phyloP scores from a whole-genome alignment of 176 grass and related monocot genomes.

The Chrysopogon serrulatus region DNA sequence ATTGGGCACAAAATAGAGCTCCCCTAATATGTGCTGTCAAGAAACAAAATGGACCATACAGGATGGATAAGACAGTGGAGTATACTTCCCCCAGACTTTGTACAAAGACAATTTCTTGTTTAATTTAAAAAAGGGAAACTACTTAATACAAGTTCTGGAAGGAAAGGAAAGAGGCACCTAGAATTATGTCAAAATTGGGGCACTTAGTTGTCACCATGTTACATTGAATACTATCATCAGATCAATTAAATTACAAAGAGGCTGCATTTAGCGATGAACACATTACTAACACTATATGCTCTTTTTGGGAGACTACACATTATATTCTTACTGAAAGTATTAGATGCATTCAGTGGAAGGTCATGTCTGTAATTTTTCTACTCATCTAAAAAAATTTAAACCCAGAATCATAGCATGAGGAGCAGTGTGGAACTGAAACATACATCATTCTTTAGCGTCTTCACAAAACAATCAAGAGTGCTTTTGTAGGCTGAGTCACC shows the following conservation, averaged over 20 bases:
- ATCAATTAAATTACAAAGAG: not conserved
- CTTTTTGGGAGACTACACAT: not conserved
- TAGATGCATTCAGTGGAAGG: not conserved
- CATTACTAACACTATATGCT: not conserved
- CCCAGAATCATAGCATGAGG: not conserved
- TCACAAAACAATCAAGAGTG: constrained; percentile 90
- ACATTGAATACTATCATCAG: not conserved
- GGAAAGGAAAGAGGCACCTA: not conserved
- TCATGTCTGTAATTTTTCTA: not conserved
- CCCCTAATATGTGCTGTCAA: not conserved
- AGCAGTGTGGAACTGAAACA: constrained; percentile 28
- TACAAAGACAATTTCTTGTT: not conserved
- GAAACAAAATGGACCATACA: not conserved
- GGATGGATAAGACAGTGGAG: constrained; percentile 1
- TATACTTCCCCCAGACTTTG: not conserved
- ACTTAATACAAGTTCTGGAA: not conserved
- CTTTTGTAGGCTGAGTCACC: constrained; percentile 85
- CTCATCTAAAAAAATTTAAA: not conserved
- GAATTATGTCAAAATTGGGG: not conserved
- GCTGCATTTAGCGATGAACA: not conserved
- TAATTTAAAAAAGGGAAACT: not conserved
- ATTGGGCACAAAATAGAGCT: not conserved
- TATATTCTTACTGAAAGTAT: not conserved
- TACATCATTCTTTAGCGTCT: constrained; percentile 98
- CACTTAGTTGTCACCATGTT: not conserved